These are phyloP conservation scores for Stachybotrys elegans DNA, from an alignment of 2,329 filamentous ascomycete genomes.

Conservation along the genomic window DNA sequence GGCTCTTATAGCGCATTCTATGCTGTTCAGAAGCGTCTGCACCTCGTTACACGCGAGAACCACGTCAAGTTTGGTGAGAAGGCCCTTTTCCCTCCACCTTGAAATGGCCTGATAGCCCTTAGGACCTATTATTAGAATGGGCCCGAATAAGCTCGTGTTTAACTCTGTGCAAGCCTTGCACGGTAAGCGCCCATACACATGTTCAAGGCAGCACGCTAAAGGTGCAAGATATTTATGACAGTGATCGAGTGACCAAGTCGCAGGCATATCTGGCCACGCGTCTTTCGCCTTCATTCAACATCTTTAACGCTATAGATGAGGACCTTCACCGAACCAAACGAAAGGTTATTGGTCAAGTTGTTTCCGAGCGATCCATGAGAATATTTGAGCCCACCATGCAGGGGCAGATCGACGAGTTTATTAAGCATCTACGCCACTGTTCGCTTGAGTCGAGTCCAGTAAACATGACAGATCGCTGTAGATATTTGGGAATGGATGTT, in stretches of 20 bases:
- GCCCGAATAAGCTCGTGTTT: not conserved
- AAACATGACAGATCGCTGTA: not conserved
- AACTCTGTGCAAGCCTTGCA: not conserved
- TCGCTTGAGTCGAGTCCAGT: not conserved
- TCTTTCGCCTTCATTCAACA: not conserved
- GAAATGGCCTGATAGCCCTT: not conserved
- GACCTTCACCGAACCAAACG: slow-evolving; percentile 5
- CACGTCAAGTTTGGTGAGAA: not conserved
- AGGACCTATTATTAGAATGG: not conserved
- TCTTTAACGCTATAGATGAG: slow-evolving; percentile 7
- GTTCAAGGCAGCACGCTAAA: too few relatives aligned
- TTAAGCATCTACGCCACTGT: not conserved
- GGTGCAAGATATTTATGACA: too few relatives aligned
- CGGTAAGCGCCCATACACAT: not conserved
- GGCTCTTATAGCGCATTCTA: not conserved
- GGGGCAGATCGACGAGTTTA: slow-evolving; percentile 6
- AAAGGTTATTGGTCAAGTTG: slow-evolving; percentile 3
- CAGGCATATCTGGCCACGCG: not conserved
- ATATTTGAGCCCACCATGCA: slow-evolving; percentile 8
- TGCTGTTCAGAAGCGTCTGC: not conserved
- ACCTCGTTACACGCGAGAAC: not conserved
- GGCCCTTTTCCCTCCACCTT: not conserved
- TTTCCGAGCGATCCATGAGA: slow-evolving; percentile 8
- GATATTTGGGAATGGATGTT: slow-evolving; percentile 3
- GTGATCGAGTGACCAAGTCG: too few relatives aligned